Evolutionary conservation across 2,329 filamentous ascomycete species (phyloP).

Genomic region (Fusarium sp.): DNA sequence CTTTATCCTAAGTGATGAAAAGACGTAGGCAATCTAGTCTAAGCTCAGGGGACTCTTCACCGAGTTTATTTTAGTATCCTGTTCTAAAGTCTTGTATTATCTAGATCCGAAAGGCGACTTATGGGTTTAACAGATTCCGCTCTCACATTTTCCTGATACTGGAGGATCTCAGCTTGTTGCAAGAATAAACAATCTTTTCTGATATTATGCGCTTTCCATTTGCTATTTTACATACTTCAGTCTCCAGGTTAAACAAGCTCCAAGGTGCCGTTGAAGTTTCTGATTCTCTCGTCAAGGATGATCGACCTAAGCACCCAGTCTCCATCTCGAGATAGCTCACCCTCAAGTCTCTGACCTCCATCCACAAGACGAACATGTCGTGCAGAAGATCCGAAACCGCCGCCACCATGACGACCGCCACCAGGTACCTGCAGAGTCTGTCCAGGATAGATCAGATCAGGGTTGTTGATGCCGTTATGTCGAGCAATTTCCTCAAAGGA

Average conservation of each 20-base stretch:
- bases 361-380: constrained; percentile 50
- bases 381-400: constrained; percentile 48
- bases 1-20: not conserved
- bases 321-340: constrained; percentile 45
- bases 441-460: constrained; percentile 55
- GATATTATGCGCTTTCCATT: not conserved
- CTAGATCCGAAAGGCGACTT: not conserved
- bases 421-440: constrained; percentile 51
- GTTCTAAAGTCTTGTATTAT: not conserved
- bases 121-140: not conserved
- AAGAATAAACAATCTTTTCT: not conserved
- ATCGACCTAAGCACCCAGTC: constrained; percentile 46
- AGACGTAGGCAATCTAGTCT: not conserved
- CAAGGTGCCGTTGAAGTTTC: constrained; percentile 45
- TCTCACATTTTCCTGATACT: no score
- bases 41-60: not conserved
- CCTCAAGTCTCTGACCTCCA: constrained; percentile 48
- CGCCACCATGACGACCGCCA: constrained; percentile 25
- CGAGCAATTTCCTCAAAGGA: constrained; percentile 52
- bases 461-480: constrained; percentile 52
- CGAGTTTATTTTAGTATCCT: not conserved
- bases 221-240: not conserved
- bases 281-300: constrained; percentile 48
- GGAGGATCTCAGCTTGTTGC: accelerated
- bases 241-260: constrained; percentile 9